Evolutionary conservation across 179 eudicot species (phyloP).

Genomic region (Actinidia chinensis): DNA sequence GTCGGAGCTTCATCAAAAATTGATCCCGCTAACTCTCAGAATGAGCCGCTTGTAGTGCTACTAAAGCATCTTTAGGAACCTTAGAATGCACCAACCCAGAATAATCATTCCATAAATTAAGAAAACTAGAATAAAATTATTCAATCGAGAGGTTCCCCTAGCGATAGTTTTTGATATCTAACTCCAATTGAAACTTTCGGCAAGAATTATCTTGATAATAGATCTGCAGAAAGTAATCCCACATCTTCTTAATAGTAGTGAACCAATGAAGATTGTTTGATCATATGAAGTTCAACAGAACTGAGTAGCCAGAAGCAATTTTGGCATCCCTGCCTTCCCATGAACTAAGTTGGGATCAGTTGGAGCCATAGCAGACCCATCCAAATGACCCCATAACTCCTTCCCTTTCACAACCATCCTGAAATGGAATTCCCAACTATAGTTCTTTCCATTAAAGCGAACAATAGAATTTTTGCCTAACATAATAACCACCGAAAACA

Average conservation of each 20-base stretch:
- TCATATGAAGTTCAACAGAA: neutral
- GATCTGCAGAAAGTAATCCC: neutral
- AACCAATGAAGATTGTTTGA: neutral
- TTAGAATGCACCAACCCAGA: neutral
- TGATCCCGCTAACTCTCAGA: neutral
- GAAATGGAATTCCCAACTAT: neutral
- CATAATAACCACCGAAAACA: neutral
- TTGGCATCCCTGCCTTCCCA: neutral
- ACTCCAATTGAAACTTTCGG: conserved; percentile 5
- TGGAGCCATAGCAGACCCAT: neutral
- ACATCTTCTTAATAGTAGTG: neutral
- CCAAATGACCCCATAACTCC: neutral
- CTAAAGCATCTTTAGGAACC: neutral
- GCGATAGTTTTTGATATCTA: neutral
- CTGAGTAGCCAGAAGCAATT: neutral
- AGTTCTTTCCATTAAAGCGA: neutral
- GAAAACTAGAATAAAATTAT: conserved; percentile 2
- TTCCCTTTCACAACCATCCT: neutral
- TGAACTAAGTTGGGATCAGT: neutral
- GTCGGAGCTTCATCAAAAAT: conserved; percentile 4
- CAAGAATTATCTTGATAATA: neutral
- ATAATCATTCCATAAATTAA: conserved; percentile 3
- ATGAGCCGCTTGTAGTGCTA: neutral
- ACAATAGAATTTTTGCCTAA: neutral
- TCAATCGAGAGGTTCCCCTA: neutral